Conservation (phyloP, 352 stramenopile genomes). For the Pythium coloratum region DNA sequence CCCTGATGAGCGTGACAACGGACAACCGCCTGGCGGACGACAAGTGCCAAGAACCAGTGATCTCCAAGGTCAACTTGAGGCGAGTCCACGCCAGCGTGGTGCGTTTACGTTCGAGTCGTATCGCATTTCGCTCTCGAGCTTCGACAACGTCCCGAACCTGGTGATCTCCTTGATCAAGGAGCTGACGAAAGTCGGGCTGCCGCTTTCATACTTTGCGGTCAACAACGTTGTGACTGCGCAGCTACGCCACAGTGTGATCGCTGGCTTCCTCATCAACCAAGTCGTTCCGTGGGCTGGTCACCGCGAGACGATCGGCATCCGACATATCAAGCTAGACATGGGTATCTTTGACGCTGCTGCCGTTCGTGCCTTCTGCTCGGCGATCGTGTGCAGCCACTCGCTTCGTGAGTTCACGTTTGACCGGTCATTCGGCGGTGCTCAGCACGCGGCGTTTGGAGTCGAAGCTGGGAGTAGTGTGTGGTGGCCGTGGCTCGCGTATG, state of each 20-base stretch:
- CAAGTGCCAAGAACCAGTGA: too few species aligned
- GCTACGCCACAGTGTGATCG: slow-evolving; percentile 22
- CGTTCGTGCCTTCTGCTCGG: slow-evolving; percentile 17
- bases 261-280: slow-evolving; percentile 21
- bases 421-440: too few species aligned
- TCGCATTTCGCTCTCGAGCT: not conserved
- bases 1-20: not conserved
- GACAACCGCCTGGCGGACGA: too few species aligned
- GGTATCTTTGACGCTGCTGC: slow-evolving; percentile 15
- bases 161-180: slow-evolving; percentile 21
- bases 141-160: not conserved
- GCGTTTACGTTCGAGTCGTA: slow-evolving; percentile 17
- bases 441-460: not conserved
- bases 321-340: slow-evolving; percentile 1
- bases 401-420: slow-evolving; percentile 10
- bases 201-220: slow-evolving; percentile 11
- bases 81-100: slow-evolving; percentile 10
- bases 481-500: slow-evolving; percentile 26
- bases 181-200: slow-evolving; percentile 12
- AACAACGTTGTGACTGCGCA: not conserved
- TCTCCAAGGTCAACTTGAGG: not conserved
- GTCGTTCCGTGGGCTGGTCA: slow-evolving; percentile 19
- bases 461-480: slow-evolving; percentile 4
- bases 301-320: slow-evolving; percentile 7
- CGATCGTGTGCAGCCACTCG: slow-evolving; percentile 16